Evolutionary conservation across 768 basidiomycete genomes (phyloP).

Genomic region (Filobasidium floriforme): DNA sequence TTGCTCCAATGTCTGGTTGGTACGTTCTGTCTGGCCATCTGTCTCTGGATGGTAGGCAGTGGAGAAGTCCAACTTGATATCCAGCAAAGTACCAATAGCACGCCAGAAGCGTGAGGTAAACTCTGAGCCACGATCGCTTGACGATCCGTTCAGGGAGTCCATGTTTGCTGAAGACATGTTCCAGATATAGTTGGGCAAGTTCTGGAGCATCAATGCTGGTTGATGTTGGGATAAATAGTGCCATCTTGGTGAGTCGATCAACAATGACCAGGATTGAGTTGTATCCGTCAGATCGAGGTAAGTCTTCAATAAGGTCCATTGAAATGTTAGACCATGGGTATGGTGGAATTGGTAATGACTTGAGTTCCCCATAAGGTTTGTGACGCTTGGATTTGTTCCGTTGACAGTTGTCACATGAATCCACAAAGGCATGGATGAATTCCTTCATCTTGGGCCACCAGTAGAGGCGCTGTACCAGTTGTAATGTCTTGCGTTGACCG

Average conservation of each 20-base stretch:
- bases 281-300: conserved; percentile 42
- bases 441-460: too few species aligned
- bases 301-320: conserved; percentile 47
- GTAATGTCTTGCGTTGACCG: too few species aligned
- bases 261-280: conserved; percentile 48
- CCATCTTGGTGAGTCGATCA: conserved; percentile 48
- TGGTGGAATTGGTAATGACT: conserved; percentile 35
- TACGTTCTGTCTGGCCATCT: conserved; percentile 48
- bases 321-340: conserved; percentile 46
- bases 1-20: conserved; percentile 48
- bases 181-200: conserved; percentile 26
- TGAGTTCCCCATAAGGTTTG: conserved; percentile 45
- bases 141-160: conserved; percentile 35
- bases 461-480: too few species aligned
- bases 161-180: conserved; percentile 23
- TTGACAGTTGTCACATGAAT: conserved; percentile 45
- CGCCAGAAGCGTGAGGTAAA: too few species aligned
- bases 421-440: conserved; percentile 44
- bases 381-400: conserved; percentile 45
- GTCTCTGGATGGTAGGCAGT: conserved; percentile 51
- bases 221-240: conserved; percentile 48
- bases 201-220: conserved; percentile 38
- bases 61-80: too few species aligned
- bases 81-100: too few species aligned
- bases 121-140: conserved; percentile 33